Evolutionary conservation across 352 stramenopile species (phyloP), one percentile per base, ranked within the genome.

Genomic region (Pythium myriotylum): DNA sequence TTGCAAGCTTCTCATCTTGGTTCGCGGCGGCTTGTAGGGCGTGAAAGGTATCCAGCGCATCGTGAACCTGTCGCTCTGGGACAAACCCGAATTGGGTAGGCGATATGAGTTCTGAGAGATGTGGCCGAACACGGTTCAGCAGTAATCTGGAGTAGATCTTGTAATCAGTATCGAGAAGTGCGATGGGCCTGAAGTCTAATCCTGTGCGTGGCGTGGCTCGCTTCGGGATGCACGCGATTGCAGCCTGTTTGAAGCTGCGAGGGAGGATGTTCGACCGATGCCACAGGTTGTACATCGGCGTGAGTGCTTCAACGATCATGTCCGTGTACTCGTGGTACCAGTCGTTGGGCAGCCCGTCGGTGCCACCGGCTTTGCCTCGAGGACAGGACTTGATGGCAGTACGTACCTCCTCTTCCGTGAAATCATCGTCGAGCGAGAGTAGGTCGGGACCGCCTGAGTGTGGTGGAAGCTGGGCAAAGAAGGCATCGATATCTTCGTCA

Each of bases 291-390:
- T 37, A 55, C 17, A 67, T 17, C 4, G 16, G 12, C 8, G 40
- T 54, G n/a, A 67, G 42, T 17, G 33, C 3, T 23, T 1, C 9
- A 43, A 43, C 17, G 4, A 16, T 14, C 13, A 43, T 6, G 10
- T 55, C 50, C n/a, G 43, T 35, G 19, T 62, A 37, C 22, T 67
- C 52, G 3, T 33, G 29, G 26, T 67, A 67, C 51, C 51, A 67
- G 24, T 58, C 52, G 27, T 67, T 67, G 4, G 51, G 52, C 6
- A 61, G 20, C 0, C 52, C 51, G 37, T 67, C 59, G 0, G 59
- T 40, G 2, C 50, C 59, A 2, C 27, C 40, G 0, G 46, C 48
- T 33, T 66, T 66, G 16, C 24, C 9, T 13, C 59, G 20, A 13
- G 41, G 43, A 26, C 52, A 62, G 1, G 12, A 17, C 7, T n/a